These are phyloP conservation scores for Hyaloscypha hepaticicola DNA, from an alignment of 495 filamentous ascomycete genomes.

Conservation along the genomic window DNA sequence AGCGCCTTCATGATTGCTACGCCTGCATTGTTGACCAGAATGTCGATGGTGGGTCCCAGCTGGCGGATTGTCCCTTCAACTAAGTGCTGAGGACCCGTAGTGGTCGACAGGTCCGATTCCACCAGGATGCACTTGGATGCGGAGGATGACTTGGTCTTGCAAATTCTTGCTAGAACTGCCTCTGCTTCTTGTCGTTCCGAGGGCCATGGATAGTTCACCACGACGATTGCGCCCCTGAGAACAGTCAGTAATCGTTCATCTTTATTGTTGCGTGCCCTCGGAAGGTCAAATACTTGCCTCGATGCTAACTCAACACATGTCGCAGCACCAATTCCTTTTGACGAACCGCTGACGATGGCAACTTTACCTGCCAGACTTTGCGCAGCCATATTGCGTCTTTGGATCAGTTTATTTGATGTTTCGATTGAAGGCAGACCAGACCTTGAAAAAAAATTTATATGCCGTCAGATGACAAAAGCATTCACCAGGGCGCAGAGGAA, in stretches of 20 bases:
- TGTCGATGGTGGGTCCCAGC: neutral
- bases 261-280: neutral
- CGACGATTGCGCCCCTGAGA: conserved; percentile 1
- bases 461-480: neutral
- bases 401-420: neutral
- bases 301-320: conserved; percentile 1
- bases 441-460: neutral
- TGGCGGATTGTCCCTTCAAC: neutral
- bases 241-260: neutral
- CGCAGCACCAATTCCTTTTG: conserved; percentile 1
- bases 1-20: conserved; percentile 1
- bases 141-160: neutral
- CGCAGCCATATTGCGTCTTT: neutral
- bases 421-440: neutral
- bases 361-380: conserved; percentile 1
- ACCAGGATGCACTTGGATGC: neutral
- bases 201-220: conserved; percentile 4
- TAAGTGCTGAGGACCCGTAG: neutral
- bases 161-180: neutral
- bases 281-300: neutral
- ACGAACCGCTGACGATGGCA: neutral
- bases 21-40: neutral
- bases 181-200: conserved; percentile 2
- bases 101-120: neutral
- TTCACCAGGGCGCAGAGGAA: neutral